Evolutionary conservation across 1,139 yeast genomes (phyloP).

Genomic region (Pichia sp.): DNA sequence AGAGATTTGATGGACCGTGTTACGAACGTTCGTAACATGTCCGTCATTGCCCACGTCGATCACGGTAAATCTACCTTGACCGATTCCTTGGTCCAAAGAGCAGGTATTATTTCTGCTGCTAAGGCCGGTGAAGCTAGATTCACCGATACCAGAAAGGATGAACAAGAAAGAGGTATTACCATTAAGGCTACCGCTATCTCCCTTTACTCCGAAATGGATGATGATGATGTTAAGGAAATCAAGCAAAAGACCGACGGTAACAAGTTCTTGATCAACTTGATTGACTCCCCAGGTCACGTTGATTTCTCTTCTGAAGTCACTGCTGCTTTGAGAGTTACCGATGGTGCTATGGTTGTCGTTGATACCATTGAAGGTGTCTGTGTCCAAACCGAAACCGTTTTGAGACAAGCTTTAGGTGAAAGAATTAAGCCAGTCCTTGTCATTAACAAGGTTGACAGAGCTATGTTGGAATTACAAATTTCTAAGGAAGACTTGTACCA

Average conservation of each 20-base stretch:
- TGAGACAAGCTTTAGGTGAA: conserved; percentile 99
- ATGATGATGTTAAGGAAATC: conserved; percentile 92
- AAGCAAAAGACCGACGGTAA: conserved; percentile 91
- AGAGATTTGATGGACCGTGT: conserved; percentile 99
- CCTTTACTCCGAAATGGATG: conserved; percentile 82
- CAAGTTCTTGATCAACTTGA: conserved; percentile 95
- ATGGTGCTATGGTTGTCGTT: conserved; percentile 99
- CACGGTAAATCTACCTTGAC: conserved; percentile 99
- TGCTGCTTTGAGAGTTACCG: conserved; percentile 99
- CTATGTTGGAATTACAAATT: conserved; percentile 97
- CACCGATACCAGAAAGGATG: conserved; percentile 99
- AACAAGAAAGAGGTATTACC: conserved; percentile 99
- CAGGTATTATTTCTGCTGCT: conserved; percentile 99
- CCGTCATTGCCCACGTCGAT: conserved; percentile 99
- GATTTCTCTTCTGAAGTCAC: conserved; percentile 99
- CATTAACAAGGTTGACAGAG: conserved; percentile 99
- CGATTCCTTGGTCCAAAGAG: conserved; percentile 97
- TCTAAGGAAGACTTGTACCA: conserved; percentile 99
- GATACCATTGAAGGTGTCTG: conserved; percentile 99
- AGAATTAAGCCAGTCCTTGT: conserved; percentile 98
- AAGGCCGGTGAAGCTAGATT: conserved; percentile 99
- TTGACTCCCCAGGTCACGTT: conserved; percentile 99
- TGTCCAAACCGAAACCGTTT: conserved; percentile 99
- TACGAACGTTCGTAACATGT: conserved; percentile 99
- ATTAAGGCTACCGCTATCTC: conserved; percentile 99